These are phyloP conservation scores for Collybiopsis luxurians DNA, from an alignment of 768 basidiomycete genomes.

Conservation along the genomic window DNA sequence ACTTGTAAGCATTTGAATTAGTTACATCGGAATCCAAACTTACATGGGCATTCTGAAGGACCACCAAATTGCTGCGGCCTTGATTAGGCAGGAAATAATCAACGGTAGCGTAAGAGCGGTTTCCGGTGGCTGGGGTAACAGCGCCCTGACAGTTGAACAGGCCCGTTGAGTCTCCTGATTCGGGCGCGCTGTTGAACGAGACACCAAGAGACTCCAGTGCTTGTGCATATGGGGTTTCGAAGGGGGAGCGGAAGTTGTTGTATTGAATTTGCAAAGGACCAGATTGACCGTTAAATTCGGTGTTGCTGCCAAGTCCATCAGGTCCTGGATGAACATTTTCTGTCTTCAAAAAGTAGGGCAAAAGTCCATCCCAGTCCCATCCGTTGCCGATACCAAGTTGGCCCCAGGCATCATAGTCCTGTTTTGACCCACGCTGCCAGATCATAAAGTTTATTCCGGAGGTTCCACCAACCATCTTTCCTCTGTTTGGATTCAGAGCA, in stretches of 20 bases:
- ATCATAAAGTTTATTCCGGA: slow-evolving; percentile 19
- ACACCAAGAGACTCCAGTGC: background rate
- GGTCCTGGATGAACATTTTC: background rate
- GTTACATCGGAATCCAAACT: background rate
- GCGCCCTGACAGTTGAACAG: background rate
- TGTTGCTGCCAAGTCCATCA: background rate
- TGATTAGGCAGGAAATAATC: slow-evolving; percentile 2
- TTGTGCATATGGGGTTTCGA: background rate
- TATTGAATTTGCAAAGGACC: background rate
- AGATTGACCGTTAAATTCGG: background rate
- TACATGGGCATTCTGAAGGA: slow-evolving; percentile 24
- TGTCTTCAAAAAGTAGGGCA: slow-evolving; percentile 10
- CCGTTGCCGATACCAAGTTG: slow-evolving; percentile 10
- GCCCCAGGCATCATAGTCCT: slow-evolving; percentile 20
- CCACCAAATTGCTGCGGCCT: slow-evolving; percentile 20
- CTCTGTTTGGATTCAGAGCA: slow-evolving; percentile 7
- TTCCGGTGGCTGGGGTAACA: slow-evolving; percentile 3
- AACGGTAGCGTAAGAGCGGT: slow-evolving; percentile 5
- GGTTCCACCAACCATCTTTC: slow-evolving; percentile 20
- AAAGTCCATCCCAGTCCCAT: slow-evolving; percentile 8
- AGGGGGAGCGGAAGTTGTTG: background rate
- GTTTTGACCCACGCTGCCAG: slow-evolving; percentile 15
- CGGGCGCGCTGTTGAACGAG: background rate
- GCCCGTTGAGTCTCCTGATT: slow-evolving; percentile 5
- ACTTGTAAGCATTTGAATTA: background rate